Percentiles rank a stretch among this genome's conserved stretches.
These are phyloP conservation scores for Yarrowia hollandica DNA, from an alignment of 805 yeast genomes.

Conservation along the genomic window DNA sequence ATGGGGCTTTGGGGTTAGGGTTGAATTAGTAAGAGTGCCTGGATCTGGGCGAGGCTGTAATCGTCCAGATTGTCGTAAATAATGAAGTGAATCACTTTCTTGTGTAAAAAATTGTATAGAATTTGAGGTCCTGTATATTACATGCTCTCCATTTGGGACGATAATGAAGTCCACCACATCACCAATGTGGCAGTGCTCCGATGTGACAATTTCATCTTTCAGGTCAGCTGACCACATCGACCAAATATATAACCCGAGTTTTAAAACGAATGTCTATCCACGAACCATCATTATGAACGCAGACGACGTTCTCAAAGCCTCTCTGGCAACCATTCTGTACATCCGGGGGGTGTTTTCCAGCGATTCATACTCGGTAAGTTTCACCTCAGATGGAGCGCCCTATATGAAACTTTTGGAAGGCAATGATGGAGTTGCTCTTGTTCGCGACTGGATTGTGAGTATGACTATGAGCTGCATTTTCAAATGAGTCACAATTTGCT, in stretches of 20 bases:
- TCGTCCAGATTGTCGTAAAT: too few relatives aligned
- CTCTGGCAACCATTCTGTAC: slow-evolving; percentile 12
- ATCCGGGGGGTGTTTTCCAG: slow-evolving; percentile 5
- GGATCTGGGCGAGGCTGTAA: too few relatives aligned
- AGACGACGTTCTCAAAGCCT: background rate
- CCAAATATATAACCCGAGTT: background rate
- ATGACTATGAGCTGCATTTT: background rate
- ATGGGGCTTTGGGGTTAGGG: background rate
- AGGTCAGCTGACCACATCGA: too few relatives aligned
- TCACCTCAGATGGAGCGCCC: background rate
- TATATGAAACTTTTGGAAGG: slow-evolving; percentile 1
- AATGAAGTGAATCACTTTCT: too few relatives aligned
- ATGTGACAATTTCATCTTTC: too few relatives aligned
- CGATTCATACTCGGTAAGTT: background rate
- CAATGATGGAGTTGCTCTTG: background rate
- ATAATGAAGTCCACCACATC: too few relatives aligned
- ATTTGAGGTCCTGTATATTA: too few relatives aligned
- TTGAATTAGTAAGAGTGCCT: background rate
- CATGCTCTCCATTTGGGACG: too few relatives aligned
- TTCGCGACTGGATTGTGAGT: slow-evolving; percentile 23
- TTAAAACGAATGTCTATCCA: too few relatives aligned
- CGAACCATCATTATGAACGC: slow-evolving; percentile 10
- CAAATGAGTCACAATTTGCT: too few relatives aligned
- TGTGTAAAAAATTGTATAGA: too few relatives aligned
- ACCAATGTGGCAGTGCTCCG: too few relatives aligned